Evolutionary conservation across 1,139 yeast species (phyloP).

Genomic region (Geotrichum fermentans): DNA sequence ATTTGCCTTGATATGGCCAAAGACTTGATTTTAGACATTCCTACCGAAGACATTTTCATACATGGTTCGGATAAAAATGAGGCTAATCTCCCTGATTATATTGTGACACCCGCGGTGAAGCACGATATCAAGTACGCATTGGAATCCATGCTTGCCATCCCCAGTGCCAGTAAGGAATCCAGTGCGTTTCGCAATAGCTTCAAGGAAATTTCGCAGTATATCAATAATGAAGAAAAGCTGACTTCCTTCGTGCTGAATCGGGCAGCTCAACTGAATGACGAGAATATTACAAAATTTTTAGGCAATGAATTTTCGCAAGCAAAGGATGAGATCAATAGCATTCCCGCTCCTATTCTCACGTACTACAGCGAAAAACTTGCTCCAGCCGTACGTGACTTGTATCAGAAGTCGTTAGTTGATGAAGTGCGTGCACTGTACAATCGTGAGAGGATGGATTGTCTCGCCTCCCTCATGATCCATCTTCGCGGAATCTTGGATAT

Average conservation of each 20-base stretch:
- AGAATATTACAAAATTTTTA: neutral
- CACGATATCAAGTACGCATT: neutral
- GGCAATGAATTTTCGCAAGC: neutral
- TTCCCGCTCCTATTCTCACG: too few relatives aligned
- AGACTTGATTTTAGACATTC: neutral
- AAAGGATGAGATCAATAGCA: too few relatives aligned
- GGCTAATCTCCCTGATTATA: neutral
- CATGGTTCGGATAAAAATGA: neutral
- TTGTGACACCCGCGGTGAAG: neutral
- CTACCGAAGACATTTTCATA: neutral
- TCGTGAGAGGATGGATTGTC: neutral
- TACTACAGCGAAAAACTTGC: too few relatives aligned
- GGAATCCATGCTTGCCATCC: neutral
- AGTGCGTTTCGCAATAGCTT: neutral
- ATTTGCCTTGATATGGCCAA: neutral
- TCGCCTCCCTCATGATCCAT: conserved; percentile 18
- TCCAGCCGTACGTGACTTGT: too few relatives aligned
- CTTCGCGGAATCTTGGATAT: conserved; percentile 21
- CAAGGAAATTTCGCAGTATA: neutral
- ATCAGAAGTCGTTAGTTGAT: neutral
- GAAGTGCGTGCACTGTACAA: neutral
- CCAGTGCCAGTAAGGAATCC: neutral
- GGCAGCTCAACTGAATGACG: neutral
- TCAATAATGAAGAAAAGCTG: neutral
- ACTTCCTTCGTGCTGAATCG: neutral